A percentile compares a stretch with the other conserved stretches of the same genome.
Conservation (phyloP, 2,329 filamentous ascomycete species). For the Aureobasidium sp. region DNA sequence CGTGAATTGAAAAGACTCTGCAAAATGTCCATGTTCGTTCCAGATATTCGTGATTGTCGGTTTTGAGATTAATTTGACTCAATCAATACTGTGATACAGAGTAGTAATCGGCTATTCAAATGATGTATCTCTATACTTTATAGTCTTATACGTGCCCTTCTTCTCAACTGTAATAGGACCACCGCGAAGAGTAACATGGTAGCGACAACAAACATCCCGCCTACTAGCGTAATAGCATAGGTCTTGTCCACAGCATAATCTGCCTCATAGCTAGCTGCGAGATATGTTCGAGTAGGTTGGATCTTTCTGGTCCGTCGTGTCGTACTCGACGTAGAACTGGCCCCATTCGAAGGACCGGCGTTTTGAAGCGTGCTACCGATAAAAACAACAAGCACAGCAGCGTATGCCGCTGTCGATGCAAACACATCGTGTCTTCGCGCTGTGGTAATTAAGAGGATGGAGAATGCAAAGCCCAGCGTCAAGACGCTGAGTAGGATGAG, state of each 20-base stretch:
- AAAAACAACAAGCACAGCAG: slow-evolving; percentile 46
- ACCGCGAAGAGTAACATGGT: not conserved
- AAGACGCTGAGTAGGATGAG: not conserved
- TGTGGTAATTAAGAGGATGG: not conserved
- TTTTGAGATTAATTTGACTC: no score
- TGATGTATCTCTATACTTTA: not conserved
- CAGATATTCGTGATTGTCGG: no score
- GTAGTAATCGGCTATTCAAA: no score
- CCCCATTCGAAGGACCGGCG: not conserved
- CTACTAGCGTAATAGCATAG: not conserved
- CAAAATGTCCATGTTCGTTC: no score
- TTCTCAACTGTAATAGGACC: not conserved
- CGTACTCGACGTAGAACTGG: not conserved
- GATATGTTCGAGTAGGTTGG: not conserved
- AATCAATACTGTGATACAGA: no score
- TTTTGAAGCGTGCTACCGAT: slow-evolving; percentile 38
- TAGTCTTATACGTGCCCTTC: not conserved
- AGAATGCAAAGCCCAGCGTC: not conserved
- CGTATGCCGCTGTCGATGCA: not conserved
- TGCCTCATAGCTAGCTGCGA: not conserved
- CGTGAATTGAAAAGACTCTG: no score
- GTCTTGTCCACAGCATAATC: not conserved
- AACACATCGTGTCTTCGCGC: slow-evolving; percentile 4
- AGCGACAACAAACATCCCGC: not conserved
- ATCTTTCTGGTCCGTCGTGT: not conserved